Evolutionary conservation across 2,329 filamentous ascomycete genomes (phyloP), one percentile per base, ranked within the genome.

Genomic region (Fusarium sublunatum): DNA sequence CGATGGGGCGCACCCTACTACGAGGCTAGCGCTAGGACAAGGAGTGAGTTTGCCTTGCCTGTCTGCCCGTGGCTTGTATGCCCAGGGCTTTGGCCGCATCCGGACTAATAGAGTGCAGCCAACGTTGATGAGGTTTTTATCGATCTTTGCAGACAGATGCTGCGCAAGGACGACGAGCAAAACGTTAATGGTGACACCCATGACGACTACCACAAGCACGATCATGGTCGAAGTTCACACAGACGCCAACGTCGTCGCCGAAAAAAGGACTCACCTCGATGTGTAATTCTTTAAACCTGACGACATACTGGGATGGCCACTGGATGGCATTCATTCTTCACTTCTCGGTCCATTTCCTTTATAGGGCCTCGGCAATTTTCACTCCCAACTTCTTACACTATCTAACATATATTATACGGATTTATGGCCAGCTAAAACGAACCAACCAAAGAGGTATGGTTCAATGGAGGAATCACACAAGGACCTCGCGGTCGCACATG

Each of bases 91-190:
- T 50, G 40, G 53, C 58, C 52, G 56, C 47, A 59, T 65, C 42
- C 40, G 48, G 55, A 70, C 72, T 78, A 56, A 77, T 62, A 42
- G 11, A 3, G 10, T 22, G 34, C 60, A 86, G 84, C 90, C 63
- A 97, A 97, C 69, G 93, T 97, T 13, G 92, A 96, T 69, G 93
- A 96, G 74, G 91, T 93, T 42, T 97, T 96, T 76, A 80, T 91
- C 66, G 91, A 95, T 75, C 83, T 96, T 53, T 94, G 91, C 73
- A 85, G 91, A 58, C 91, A 95, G 75, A 92, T 96, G 78, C 86
- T 95, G 55, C 84, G 88, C 61, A 91, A 88, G 70, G 91, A 94
- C 61, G 86, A 88, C 69, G 77, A 79, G 19, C 74, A 78, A 24
- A 65, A 61, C 71, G 32, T 38, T 61, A 35, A 68, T 35, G 68